Conservation (phyloP, 257 asterid species). For the Verbena officinalis region DNA sequence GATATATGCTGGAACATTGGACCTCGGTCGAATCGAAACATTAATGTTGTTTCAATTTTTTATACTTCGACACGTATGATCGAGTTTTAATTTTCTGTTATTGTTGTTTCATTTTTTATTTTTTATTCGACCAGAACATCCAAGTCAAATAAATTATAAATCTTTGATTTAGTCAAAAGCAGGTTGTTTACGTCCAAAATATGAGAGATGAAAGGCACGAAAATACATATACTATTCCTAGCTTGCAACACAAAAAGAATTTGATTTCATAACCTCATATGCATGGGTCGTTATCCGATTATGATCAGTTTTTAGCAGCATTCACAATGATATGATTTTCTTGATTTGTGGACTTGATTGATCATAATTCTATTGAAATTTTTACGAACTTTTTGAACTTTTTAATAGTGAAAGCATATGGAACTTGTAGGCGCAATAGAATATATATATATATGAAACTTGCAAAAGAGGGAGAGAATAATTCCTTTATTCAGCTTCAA, state of each 20-base stretch:
- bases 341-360: neutral
- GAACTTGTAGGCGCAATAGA: no score
- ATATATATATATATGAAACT: neutral
- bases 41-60: no score
- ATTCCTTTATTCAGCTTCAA: neutral
- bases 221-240: neutral
- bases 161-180: neutral
- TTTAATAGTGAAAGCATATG: no score
- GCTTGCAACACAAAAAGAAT: neutral
- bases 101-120: neutral
- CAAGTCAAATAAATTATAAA: neutral
- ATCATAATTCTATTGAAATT: neutral
- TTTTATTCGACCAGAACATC: no score
- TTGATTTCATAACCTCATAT: neutral
- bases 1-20: slow-evolving; percentile 23
- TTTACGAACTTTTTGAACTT: neutral
- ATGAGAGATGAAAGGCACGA: no score
- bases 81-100: neutral
- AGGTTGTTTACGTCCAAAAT: neutral
- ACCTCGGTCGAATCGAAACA: slow-evolving; percentile 13
- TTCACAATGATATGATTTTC: neutral
- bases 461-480: slow-evolving; percentile 1
- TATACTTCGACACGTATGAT: no score
- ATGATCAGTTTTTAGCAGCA: neutral
- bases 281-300: neutral